A percentile compares a stretch with the other conserved stretches of the same genome.
Conservation (phyloP, 2,329 filamentous ascomycete genomes). For the Colletotrichum destructivum region DNA sequence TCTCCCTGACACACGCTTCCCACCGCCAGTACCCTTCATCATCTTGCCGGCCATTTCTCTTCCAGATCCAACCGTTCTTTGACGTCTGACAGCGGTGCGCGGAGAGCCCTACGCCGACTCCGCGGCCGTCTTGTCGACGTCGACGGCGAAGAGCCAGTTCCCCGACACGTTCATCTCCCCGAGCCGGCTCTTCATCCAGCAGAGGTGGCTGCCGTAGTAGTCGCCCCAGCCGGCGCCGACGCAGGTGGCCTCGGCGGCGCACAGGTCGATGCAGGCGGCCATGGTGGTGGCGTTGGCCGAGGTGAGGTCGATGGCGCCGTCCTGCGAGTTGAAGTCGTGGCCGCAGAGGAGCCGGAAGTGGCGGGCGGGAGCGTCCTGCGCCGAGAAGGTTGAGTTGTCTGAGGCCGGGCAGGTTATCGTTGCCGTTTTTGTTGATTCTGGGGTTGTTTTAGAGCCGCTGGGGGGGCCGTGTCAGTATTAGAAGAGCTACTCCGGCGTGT, state of each 20-base stretch:
- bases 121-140: constrained; percentile 20
- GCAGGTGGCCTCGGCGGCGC: constrained; percentile 42
- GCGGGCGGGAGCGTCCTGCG: constrained; percentile 23
- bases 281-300: constrained; percentile 41
- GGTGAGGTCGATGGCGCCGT: constrained; percentile 40
- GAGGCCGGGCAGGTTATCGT: constrained; percentile 42
- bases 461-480: background rate
- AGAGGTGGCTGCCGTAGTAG: constrained; percentile 40
- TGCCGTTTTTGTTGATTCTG: constrained; percentile 25
- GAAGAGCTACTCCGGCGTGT: background rate
- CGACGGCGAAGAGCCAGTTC: constrained; percentile 39
- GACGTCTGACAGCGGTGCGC: background rate
- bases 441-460: constrained; percentile 6
- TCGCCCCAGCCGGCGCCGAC: constrained; percentile 45
- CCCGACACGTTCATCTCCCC: constrained; percentile 30
- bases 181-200: constrained; percentile 46
- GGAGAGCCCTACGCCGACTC: background rate
- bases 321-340: constrained; percentile 43
- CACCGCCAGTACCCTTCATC: too few species aligned
- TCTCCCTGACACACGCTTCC: background rate
- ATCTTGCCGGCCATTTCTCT: too few species aligned
- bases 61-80: background rate
- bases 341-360: constrained; percentile 43
- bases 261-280: constrained; percentile 46
- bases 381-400: constrained; percentile 37